Evolutionary conservation across 257 asterid species (phyloP).

Genomic region (Verbascum thapsus): DNA sequence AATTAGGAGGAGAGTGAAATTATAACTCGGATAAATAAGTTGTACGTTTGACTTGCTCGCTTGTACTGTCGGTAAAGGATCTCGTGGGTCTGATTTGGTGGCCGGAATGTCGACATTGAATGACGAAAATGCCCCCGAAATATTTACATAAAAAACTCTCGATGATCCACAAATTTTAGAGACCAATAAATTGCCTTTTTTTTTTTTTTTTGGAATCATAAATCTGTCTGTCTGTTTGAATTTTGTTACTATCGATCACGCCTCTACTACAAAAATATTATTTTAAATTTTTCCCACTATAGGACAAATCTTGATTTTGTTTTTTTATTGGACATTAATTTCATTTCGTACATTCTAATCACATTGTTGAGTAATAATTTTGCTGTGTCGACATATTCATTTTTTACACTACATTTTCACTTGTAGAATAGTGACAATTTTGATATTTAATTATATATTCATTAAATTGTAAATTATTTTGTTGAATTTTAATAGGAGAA

Average conservation of each 20-base stretch:
- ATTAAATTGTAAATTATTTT: not conserved
- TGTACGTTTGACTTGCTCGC: slow-evolving; percentile 45
- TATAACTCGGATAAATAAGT: slow-evolving; percentile 27
- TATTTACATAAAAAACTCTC: not conserved
- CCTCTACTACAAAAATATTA: slow-evolving; percentile 57
- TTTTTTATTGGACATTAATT: slow-evolving; percentile 33
- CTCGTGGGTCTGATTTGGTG: slow-evolving; percentile 49
- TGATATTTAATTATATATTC: not conserved
- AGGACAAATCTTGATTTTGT: slow-evolving; percentile 47
- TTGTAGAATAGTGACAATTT: not conserved
- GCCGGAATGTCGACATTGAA: slow-evolving; percentile 53
- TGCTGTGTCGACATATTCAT: slow-evolving; percentile 22
- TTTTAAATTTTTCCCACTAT: slow-evolving; percentile 35
- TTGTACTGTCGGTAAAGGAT: slow-evolving; percentile 57
- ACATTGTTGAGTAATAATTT: slow-evolving; percentile 17
- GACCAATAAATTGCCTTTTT: slow-evolving; percentile 25
- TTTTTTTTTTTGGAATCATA: slow-evolving; percentile 30
- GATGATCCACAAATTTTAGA: slow-evolving; percentile 27
- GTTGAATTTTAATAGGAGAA: slow-evolving; percentile 38
- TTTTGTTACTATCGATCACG: slow-evolving; percentile 44
- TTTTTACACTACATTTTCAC: slow-evolving; percentile 10
- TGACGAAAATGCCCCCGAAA: slow-evolving; percentile 44
- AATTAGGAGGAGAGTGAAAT: slow-evolving; percentile 33
- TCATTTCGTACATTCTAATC: slow-evolving; percentile 22
- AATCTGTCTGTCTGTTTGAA: slow-evolving; percentile 38